Base-by-base conservation (phyloP, 2,329 filamentous ascomycete species). In the Fusarium dlaminii region DNA sequence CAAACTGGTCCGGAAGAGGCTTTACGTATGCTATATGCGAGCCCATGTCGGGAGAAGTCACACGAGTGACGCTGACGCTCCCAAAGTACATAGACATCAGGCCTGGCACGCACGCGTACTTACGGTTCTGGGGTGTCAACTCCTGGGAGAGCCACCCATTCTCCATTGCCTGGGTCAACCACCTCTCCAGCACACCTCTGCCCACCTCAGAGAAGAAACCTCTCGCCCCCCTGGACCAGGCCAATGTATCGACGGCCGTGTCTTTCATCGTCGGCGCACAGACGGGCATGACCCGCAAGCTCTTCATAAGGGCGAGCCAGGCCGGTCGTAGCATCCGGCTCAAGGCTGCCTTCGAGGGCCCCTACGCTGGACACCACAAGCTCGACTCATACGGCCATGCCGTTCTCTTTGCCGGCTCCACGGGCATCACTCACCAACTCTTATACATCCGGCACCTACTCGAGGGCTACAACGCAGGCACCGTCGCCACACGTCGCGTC, bases 381-480 rank as follows among this genome's bases (percentile, higher is more conserved):
- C 91, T 98, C 73, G 92, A 95, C 82, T 98, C 95, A 13, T 98
- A 98, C 82, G 96, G 96, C 45, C 96, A 97, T 49, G 91, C 92
- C 46, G 90, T 99, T 72, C 91, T 99, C 66, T 95, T 98, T 80
- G 95, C 95, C 18, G 95, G 95, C 64, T 94, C 96, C 65, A 95
- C 96, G 9, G 96, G 96, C 70, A 98, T 99, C 83, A 98, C 96
- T 2, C 96, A 98, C 82, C 94, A 97, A 81, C 90, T 98, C 34
- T 94, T 94, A 37, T 97, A 97, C 81, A 89, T 98, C 14, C 92
- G 91, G 62, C 92, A 96, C 58, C 86, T 96, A 8, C 88, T 96
- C 66, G 84, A 90, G 59, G 92, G 92, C 7, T 92, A 89, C 81
- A 90, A 90, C 61, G 86, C 90, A 2, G 89, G 90, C 68, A 95